These are phyloP conservation scores for Acanthamoeba quina DNA, from an alignment of 208 protist genomes.

Conservation along the genomic window DNA sequence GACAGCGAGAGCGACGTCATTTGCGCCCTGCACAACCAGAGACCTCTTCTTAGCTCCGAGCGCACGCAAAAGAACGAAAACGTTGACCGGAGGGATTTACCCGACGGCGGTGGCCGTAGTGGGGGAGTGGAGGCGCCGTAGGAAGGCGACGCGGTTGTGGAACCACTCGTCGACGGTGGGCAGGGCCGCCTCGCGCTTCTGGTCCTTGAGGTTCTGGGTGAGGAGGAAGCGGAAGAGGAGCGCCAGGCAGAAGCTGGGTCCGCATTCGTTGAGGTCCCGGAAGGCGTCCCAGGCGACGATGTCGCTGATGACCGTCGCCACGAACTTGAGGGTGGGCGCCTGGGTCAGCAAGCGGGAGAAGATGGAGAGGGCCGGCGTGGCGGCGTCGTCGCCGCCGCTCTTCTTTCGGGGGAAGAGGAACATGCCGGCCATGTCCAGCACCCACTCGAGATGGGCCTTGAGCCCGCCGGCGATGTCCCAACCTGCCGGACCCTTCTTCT, in stretches of 20 bases:
- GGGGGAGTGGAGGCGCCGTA: not conserved
- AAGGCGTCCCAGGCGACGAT: slow-evolving; percentile 16
- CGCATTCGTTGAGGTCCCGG: slow-evolving; percentile 19
- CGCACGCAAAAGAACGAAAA: not conserved
- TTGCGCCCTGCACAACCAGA: not conserved
- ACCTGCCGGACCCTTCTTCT: not conserved
- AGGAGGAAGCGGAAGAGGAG: slow-evolving; percentile 24
- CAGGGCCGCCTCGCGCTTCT: slow-evolving; percentile 26
- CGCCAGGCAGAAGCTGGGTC: slow-evolving; percentile 6
- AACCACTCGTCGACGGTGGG: slow-evolving; percentile 30
- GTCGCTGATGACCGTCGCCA: not conserved
- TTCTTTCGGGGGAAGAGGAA: slow-evolving; percentile 37
- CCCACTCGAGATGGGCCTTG: not conserved
- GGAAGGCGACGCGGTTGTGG: slow-evolving; percentile 3
- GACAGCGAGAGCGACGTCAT: not conserved
- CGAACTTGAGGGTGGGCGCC: slow-evolving; percentile 18
- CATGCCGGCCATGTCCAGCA: slow-evolving; percentile 35
- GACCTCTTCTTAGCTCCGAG: not conserved
- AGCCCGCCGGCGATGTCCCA: slow-evolving; percentile 23
- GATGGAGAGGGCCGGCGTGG: not conserved
- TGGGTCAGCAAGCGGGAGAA: not conserved
- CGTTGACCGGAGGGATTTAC: not conserved
- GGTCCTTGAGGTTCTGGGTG: not conserved
- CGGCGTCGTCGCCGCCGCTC: not conserved
- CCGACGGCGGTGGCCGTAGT: not conserved